Percentiles rank a stretch among this genome's conserved stretches.
Evolutionary conservation across 1,139 yeast genomes (phyloP).

Genomic region (Wickerhamiella infanticola): DNA sequence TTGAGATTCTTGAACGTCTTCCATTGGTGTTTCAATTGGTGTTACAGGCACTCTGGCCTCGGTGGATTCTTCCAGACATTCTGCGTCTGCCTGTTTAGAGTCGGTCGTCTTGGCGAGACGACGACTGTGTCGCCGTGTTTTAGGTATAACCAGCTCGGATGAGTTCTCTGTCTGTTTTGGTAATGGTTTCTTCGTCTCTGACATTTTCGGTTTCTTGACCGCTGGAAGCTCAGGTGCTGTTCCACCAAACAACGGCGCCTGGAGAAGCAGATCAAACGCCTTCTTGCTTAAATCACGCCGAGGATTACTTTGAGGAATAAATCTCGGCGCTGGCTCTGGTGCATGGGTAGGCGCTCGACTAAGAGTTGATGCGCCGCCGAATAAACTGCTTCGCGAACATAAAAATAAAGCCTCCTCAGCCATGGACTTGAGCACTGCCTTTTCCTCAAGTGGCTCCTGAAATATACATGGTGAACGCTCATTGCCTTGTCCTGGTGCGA

Average conservation of each 20-base stretch:
- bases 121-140: background rate
- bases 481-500: conserved; percentile 4
- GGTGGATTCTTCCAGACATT: background rate
- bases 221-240: background rate
- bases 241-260: conserved; percentile 1
- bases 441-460: background rate
- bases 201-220: background rate
- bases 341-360: background rate
- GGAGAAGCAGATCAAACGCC: background rate
- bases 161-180: too few species aligned
- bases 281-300: background rate
- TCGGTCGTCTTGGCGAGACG: background rate
- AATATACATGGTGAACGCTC: too few species aligned
- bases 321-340: background rate
- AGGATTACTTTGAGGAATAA: background rate
- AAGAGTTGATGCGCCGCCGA: background rate
- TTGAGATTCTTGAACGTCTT: too few species aligned
- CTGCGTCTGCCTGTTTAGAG: background rate
- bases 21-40: background rate
- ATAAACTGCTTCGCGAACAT: background rate
- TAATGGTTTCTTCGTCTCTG: too few species aligned
- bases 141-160: background rate
- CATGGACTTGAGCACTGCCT: background rate
- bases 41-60: background rate
- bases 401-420: background rate